Evolutionary conservation across 331 rosid species (phyloP), one percentile per base, ranked within the genome.

Genomic region (Quercus tomentella): DNA sequence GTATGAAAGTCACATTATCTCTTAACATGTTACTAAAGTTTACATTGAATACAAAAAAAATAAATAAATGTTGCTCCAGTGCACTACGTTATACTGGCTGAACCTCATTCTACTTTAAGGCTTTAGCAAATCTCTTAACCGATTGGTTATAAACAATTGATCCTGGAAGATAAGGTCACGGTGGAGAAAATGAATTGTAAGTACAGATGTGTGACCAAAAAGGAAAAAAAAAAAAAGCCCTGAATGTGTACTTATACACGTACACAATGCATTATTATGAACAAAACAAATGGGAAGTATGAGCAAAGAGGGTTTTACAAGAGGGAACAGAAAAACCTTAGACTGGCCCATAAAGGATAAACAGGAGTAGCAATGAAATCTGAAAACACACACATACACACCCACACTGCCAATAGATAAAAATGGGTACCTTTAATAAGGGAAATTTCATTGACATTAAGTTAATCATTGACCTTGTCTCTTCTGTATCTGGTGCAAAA

Each of bases 401-500:
- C 26, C 30, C 22, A 51, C 23, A 56, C 28, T 7, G 55, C 21
- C 35, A 17, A 51, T 58, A 56, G 28, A 76, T 20, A 85, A 1
- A 1, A 37, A 61, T 52, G 41, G 21, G 61, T 85, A 95, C 99
- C 97, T 90, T 80, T 84, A 95, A 79, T 65, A 90, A 90, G 7
- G 99, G 98, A 90, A 90, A 95, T 78, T 89, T 90, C 35, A 89
- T 75, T 7, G 98, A 91, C 57, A 89, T 75, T 67, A 93, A 69
- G 41, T 86, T 88, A 81, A 95, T 87, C 98, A 95, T 90, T 81
- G 73, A 86, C 84, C 83, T 85, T 33, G 99, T 95, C 86, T 91
- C 86, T 26, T 69, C 75, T 4, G 98, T 89, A 70, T 91, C 94
- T 1, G 99, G 99, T 66, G 83, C 88, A 89, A 95, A 90, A 74